A percentile compares a stretch with the other conserved stretches of the same genome.
Conservation (phyloP, 441 rosid species). For the Syzygium syzygioides region DNA sequence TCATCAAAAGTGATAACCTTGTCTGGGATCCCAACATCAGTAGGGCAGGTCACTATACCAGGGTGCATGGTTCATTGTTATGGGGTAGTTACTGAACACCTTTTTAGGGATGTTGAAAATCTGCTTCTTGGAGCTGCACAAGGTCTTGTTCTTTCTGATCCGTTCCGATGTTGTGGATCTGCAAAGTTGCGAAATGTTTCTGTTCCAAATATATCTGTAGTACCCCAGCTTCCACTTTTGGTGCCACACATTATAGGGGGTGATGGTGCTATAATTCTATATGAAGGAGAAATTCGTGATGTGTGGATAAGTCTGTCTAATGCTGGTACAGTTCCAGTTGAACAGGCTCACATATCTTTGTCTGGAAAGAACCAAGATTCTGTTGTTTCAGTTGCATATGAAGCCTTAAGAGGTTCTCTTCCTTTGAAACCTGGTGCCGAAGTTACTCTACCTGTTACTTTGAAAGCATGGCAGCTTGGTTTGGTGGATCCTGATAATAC, state of each 20-base stretch:
- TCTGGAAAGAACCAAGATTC: slow-evolving; percentile 97
- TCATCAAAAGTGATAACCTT: slow-evolving; percentile 93
- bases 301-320: slow-evolving; percentile 82
- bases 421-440: slow-evolving; percentile 96
- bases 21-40: slow-evolving; percentile 90
- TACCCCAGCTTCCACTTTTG: slow-evolving; percentile 71
- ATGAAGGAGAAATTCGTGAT: slow-evolving; percentile 94
- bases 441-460: slow-evolving; percentile 72
- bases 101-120: slow-evolving; percentile 88
- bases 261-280: slow-evolving; percentile 82
- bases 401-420: slow-evolving; percentile 65
- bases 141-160: slow-evolving; percentile 98
- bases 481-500: slow-evolving; percentile 49
- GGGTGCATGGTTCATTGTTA: slow-evolving; percentile 94
- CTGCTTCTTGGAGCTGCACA: slow-evolving; percentile 96
- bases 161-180: slow-evolving; percentile 93
- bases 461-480: slow-evolving; percentile 94
- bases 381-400: slow-evolving; percentile 63
- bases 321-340: slow-evolving; percentile 93
- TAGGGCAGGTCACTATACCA: slow-evolving; percentile 69
- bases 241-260: slow-evolving; percentile 84
- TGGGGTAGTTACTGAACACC: slow-evolving; percentile 95
- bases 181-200: slow-evolving; percentile 65
- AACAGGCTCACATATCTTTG: slow-evolving; percentile 83
- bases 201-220: slow-evolving; percentile 82